Evolutionary conservation across 1,284 basidiomycete species (phyloP).

Genomic region (Ceratorhiza oryzae-sativae): DNA sequence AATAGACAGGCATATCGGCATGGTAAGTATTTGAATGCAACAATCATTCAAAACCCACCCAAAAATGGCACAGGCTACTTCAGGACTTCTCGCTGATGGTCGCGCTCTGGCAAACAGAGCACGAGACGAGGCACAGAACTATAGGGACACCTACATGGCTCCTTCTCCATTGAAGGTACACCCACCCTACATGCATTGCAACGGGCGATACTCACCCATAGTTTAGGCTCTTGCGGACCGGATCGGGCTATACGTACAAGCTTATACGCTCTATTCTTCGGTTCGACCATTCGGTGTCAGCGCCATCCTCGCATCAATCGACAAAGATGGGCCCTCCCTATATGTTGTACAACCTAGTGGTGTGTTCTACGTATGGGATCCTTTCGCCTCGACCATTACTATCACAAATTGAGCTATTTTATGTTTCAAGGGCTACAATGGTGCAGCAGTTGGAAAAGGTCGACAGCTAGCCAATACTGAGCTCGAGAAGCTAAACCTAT

Average conservation of each 20-base stretch:
- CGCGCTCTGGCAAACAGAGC: constrained; percentile 88
- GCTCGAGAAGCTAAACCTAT: constrained; percentile 91
- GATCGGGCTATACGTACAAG: constrained; percentile 88
- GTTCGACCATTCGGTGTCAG: constrained; percentile 97
- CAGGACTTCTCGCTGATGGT: constrained; percentile 94
- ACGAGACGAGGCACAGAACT: constrained; percentile 81
- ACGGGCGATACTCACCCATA: constrained; percentile 21
- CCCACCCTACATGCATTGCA: no score
- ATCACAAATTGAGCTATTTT: background rate
- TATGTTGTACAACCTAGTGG: constrained; percentile 97
- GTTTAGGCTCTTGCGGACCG: constrained; percentile 81
- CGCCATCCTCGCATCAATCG: constrained; percentile 88
- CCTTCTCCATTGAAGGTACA: constrained; percentile 82
- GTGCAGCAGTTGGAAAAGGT: constrained; percentile 95
- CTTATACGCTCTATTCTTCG: constrained; percentile 97
- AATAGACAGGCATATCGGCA: constrained; percentile 90
- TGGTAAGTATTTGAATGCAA: constrained; percentile 60
- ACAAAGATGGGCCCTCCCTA: constrained; percentile 87
- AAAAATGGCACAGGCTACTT: constrained; percentile 70
- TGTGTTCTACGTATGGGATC: constrained; percentile 76
- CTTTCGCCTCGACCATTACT: background rate
- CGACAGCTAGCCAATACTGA: constrained; percentile 98
- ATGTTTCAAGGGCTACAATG: constrained; percentile 79
- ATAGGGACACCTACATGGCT: constrained; percentile 78
- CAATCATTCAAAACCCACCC: background rate